Conservation (phyloP, 345 rosid species). For the Populus nigra region DNA sequence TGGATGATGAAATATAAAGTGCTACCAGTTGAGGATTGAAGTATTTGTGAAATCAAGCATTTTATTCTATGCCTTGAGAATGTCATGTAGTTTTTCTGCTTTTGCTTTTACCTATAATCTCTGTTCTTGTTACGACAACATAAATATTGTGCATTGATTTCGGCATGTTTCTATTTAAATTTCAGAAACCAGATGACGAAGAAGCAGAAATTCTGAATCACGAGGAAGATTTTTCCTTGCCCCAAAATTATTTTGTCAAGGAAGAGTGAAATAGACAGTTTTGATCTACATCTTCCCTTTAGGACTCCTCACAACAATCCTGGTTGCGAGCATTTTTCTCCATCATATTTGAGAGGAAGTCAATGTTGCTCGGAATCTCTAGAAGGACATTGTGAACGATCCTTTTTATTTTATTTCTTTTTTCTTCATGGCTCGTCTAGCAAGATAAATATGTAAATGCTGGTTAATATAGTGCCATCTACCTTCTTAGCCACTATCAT, state of each 20-base stretch:
- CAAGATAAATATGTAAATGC: neutral
- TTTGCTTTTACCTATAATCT: neutral
- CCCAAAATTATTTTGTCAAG: conserved; percentile 75
- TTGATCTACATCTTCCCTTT: neutral
- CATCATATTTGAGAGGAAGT: neutral
- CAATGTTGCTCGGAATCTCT: neutral
- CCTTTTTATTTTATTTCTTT: too few species aligned
- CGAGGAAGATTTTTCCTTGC: conserved; percentile 89
- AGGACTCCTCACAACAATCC: neutral
- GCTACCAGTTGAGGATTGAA: neutral
- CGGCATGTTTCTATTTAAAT: neutral
- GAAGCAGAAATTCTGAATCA: conserved; percentile 74
- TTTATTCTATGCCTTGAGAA: neutral
- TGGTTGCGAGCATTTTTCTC: neutral
- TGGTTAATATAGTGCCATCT: neutral
- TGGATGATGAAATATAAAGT: neutral
- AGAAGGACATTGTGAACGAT: neutral
- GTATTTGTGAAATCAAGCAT: neutral
- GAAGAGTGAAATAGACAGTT: conserved; percentile 47
- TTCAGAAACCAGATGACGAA: conserved; percentile 89
- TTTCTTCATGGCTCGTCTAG: neutral
- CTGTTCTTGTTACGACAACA: neutral
- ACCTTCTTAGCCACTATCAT: neutral
- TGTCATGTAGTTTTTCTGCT: neutral
- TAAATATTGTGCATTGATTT: neutral